Evolutionary conservation across 2,329 filamentous ascomycete genomes (phyloP), one percentile per base, ranked within the genome.

Genomic region (Neopestalotiopsis sp.): DNA sequence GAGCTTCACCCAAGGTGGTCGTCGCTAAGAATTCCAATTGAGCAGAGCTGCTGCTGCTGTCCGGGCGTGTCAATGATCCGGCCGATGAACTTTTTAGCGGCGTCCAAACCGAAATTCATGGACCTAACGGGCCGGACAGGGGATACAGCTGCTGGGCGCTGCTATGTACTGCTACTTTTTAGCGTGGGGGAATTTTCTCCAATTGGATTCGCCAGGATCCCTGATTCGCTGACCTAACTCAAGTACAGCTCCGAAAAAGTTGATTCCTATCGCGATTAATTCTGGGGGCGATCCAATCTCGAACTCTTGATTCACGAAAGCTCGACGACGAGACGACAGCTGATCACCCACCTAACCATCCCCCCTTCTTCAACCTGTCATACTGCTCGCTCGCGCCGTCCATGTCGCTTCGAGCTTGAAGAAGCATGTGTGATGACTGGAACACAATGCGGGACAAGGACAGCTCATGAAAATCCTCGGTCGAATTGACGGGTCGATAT

Each of bases 401-500:
- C 32, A 70, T 70, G 69, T 67, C 65, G 67, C 53, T 61, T 53
- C 56, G 65, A 67, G 61, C 30, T 53, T 66, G 45, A 61, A 67
- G 73, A 75, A 73, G 74, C 70, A 53, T 53, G 45, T 76, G 76
- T 79, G 74, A 76, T 78, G 76, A 76, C 73, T 70, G 69, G 73
- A 76, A 73, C 72, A 78, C 71, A 71, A 79, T 79, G 77, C 80
- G 79, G 82, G 84, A 82, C 81, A 84, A 80, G 82, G 84, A 82
- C 81, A 84, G 80, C 87, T 83, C 86, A 90, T 90, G 88, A 89
- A 85, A 86, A 81, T 85, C 81, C 81, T 84, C 76, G 85, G 82
- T 81, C 86, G 85, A 86, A 84, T 89, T 81, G 86, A 89, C 81
- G 82, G 86, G 83, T 86, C 86, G 83, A 84, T 87, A 83, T 87